Base-by-base conservation (phyloP, 352 stramenopile species). In the Pythium dissotocum region DNA sequence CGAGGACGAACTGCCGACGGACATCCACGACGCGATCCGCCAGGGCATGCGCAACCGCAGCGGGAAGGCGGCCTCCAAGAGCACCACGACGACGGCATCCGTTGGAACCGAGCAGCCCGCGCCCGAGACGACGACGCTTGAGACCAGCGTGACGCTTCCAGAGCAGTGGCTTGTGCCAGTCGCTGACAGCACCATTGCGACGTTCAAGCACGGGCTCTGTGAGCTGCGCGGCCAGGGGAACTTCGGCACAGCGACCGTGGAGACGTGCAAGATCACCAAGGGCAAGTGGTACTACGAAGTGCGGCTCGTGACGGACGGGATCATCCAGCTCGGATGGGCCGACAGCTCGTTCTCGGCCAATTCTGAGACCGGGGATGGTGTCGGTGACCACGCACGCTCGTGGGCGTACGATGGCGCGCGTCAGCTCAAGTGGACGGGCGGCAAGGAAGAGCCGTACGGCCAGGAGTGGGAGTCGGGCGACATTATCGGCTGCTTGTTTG, bases 311-410 rank as follows among this genome's bases (percentile, higher is more conserved):
- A 96, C 90, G 8, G 85, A 85, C 69, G 93, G 91, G 18, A 78
- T 98, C 13, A 91, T 97, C 56, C 94, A 98, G 71, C 70, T 98
- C 57, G 94, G 94, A n/a, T 98, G 93, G 94, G 89, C 91, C 8
- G 88, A 96, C 65, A 80, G 71, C 9, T 95, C 79, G 4, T 97
- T 97, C 58, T 71, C 72, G 18, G 80, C 83, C 10, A 85, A 95
- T 56, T 94, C 88, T 1, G 85, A 81, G 52, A 78, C 78, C 1
- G 94, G 92, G 53, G 86, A 98, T 65, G 94, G 94, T 13, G 91
- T 98, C 4, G 94, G 94, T 36, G 94, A 98, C 71, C 86, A 97
- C 63, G 78, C 73, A 16, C 79, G 82, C 1, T 98, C 93, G 40
- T 98, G 93, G 93, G 79, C 89, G 42, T 98, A 95, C 64, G 94